Evolutionary conservation across 192 early-diverging fungal genomes (phyloP).

Genomic region (Rhizoclosmatium sp.): DNA sequence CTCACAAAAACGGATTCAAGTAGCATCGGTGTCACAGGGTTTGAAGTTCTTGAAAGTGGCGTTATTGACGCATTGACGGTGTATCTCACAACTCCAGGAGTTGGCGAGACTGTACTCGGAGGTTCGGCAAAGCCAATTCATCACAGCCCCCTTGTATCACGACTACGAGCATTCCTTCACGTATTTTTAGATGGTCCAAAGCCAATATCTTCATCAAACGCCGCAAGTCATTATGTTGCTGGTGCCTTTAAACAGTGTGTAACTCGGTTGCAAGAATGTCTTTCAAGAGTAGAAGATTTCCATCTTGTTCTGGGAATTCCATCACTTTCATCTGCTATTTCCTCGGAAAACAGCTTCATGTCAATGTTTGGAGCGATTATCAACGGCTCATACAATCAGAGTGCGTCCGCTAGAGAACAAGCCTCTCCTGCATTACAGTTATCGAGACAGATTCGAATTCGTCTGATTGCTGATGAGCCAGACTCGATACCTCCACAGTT

Average conservation of each 20-base stretch:
- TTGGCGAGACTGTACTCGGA: slow-evolving; percentile 19
- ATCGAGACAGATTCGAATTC: slow-evolving; percentile 77
- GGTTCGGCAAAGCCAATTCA: slow-evolving; percentile 23
- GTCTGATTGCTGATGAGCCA: slow-evolving; percentile 62
- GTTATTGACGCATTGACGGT: slow-evolving; percentile 67
- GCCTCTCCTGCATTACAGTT: slow-evolving; percentile 63
- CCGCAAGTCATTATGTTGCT: slow-evolving; percentile 46
- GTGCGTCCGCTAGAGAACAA: slow-evolving; percentile 13
- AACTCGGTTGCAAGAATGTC: slow-evolving; percentile 71
- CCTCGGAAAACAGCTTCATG: background rate
- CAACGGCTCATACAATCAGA: background rate
- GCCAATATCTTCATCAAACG: slow-evolving; percentile 34
- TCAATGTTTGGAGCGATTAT: background rate
- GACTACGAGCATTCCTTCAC: slow-evolving; percentile 57
- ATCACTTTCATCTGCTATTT: background rate
- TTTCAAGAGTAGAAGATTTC: slow-evolving; percentile 75
- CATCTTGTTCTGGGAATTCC: slow-evolving; percentile 62
- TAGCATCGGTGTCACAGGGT: slow-evolving; percentile 67
- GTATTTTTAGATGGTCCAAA: slow-evolving; percentile 62
- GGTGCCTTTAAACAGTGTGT: slow-evolving; percentile 65
- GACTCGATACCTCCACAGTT: slow-evolving; percentile 57
- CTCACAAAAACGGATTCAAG: slow-evolving; percentile 1
- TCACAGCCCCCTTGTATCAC: slow-evolving; percentile 19
- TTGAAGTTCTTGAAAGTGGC: slow-evolving; percentile 82
- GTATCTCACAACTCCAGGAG: slow-evolving; percentile 52